phyloP scores from a whole-genome alignment of 345 rosid species.

The Brassica nigra region DNA sequence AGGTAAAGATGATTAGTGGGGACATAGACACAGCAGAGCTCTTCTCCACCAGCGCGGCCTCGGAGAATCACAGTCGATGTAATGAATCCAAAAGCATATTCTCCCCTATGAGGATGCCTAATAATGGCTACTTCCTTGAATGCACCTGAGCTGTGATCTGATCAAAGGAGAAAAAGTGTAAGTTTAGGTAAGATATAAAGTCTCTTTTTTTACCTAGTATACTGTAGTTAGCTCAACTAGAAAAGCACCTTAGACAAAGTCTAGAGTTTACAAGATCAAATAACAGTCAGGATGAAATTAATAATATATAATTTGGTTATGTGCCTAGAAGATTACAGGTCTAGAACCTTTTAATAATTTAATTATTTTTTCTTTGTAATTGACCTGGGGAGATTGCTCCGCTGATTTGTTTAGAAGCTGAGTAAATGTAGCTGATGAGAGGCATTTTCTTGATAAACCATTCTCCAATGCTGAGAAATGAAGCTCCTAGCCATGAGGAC shows the following conservation, averaged over 20 bases:
- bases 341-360: not conserved
- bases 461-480: conserved; percentile 71
- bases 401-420: conserved; percentile 79
- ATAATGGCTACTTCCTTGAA: conserved; percentile 81
- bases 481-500: conserved; percentile 85
- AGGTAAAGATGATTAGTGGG: conserved; percentile 73
- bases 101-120: conserved; percentile 68
- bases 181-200: not conserved
- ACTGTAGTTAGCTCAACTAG: not conserved
- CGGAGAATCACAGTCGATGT: conserved; percentile 66
- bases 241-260: not conserved
- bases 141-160: conserved; percentile 73
- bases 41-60: conserved; percentile 59
- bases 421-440: conserved; percentile 63
- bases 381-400: conserved; percentile 77
- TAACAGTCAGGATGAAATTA: not conserved
- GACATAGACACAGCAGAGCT: conserved; percentile 65
- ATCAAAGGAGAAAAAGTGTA: conserved; percentile 5
- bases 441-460: conserved; percentile 87
- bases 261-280: not conserved
- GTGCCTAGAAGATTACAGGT: not conserved
- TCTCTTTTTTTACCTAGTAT: too few species aligned
- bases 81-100: conserved; percentile 69
- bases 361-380: not conserved
- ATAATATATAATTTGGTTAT: not conserved